Conservation (phyloP, 164 flowering plant genomes). For the Annona cherimola region DNA sequence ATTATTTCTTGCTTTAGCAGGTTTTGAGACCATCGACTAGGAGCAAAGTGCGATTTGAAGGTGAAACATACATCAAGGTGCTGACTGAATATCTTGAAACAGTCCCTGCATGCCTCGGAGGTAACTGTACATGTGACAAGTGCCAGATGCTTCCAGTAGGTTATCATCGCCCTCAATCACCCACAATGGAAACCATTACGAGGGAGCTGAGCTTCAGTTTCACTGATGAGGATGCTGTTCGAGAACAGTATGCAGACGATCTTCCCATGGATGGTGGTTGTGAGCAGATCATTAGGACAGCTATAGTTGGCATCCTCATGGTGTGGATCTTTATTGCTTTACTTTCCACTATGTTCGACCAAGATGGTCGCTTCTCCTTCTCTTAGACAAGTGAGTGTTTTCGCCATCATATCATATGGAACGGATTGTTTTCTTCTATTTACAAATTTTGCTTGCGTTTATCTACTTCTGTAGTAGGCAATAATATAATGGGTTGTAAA, state of each 20-base stretch:
- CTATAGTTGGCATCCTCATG: slow-evolving; percentile 58
- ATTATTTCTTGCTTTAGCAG: slow-evolving; percentile 20
- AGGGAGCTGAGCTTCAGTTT: slow-evolving; percentile 5
- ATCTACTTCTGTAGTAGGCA: no score
- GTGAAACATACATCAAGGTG: slow-evolving; percentile 35
- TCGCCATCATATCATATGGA: no score
- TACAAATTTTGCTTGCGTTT: no score
- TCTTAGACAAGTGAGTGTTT: no score
- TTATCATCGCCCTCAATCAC: neutral
- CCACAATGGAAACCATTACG: slow-evolving; percentile 1
- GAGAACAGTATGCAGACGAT: slow-evolving; percentile 10
- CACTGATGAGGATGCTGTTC: slow-evolving; percentile 11
- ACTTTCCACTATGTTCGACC: slow-evolving; percentile 43
- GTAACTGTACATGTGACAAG: slow-evolving; percentile 43
- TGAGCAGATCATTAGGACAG: slow-evolving; percentile 50
- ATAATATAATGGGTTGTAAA: no score
- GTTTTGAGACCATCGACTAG: slow-evolving; percentile 53
- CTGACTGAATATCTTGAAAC: slow-evolving; percentile 40
- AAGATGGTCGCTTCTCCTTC: slow-evolving; percentile 18
- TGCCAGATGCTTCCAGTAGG: slow-evolving; percentile 21
- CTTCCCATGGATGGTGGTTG: slow-evolving; percentile 18
- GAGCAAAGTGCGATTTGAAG: slow-evolving; percentile 43
- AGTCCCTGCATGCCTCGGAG: slow-evolving; percentile 57
- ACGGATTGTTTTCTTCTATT: no score
- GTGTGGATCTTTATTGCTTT: slow-evolving; percentile 52